Base-by-base conservation (phyloP, 345 rosid species). In the Pelargonium nanum region DNA sequence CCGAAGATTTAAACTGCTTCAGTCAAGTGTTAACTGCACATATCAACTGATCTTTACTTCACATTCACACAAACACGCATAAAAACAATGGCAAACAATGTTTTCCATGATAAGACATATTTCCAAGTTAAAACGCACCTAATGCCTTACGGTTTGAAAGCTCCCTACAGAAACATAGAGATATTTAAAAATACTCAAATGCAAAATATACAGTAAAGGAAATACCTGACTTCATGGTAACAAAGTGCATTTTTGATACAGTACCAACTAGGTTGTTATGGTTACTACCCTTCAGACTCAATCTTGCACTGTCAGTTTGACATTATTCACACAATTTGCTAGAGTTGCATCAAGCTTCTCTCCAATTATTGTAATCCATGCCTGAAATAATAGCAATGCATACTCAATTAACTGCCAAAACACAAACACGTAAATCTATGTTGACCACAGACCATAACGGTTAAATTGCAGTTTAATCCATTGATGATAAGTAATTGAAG, bases 301-400 rank as follows among this genome's bases (percentile, higher is more conserved):
- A 48, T 81, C 75, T 60, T 75, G 75, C 59, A 55, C 67, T 54
- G 72, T 67, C 55, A 34, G 53, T 61, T 75, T 21, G 58, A 50
- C 67, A 59, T 40, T 58, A 59, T 56, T 58, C 24, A 69, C 62
- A 65, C 60, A 72, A 64, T 84, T 89, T 50, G 81, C 76, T 17
- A 87, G 72, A 19, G 91, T 78, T 1, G 86, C 88, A 64, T 85
- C 94, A 65, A 87, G 79, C 79, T 89, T 89, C 78, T 93, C 91
- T 60, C 91, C 95, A 57, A 87, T 65, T 28, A 79, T 74, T 69
- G 93, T 73, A 69, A 92, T 81, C 98, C 98, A 89, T 0, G 89
- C 83, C 97, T 89, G 82, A 25, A 73, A 64, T 40, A 15, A 40
- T 40, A 12, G 6, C 10, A 40, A 40, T 40, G 48, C 13, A 10